Evolutionary conservation across 2,329 filamentous ascomycete species (phyloP).

Genomic region (Davidsoniella eucalypti): DNA sequence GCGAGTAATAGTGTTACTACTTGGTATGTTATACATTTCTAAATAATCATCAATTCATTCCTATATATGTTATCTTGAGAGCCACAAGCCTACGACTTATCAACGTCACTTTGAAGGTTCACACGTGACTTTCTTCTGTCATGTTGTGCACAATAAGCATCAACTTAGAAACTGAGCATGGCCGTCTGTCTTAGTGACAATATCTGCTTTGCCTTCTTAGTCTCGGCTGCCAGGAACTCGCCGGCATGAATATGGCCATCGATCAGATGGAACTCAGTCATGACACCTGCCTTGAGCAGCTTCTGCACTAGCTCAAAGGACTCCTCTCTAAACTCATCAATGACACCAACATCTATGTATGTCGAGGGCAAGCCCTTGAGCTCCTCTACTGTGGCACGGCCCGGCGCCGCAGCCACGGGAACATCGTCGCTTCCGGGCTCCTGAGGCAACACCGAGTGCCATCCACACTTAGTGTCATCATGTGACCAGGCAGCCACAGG

Average conservation of each 20-base stretch:
- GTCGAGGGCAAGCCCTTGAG: slow-evolving; percentile 20
- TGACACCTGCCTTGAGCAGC: slow-evolving; percentile 20
- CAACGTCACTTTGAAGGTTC: no score
- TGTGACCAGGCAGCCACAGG: slow-evolving; percentile 13
- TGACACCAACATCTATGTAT: slow-evolving; percentile 23
- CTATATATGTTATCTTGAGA: no score
- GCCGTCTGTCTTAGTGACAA: background rate
- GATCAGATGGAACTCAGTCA: slow-evolving; percentile 26
- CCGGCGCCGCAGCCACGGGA: slow-evolving; percentile 16
- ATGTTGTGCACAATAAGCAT: no score
- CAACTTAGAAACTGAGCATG: background rate
- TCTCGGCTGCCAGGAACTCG: slow-evolving; percentile 9
- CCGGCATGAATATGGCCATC: slow-evolving; percentile 22
- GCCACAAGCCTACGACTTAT: no score
- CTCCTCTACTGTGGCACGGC: slow-evolving; percentile 13
- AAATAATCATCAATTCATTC: no score
- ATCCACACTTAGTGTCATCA: slow-evolving; percentile 15
- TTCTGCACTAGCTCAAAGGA: slow-evolving; percentile 18
- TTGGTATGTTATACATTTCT: no score
- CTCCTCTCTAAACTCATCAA: slow-evolving; percentile 25
- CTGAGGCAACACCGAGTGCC: slow-evolving; percentile 14
- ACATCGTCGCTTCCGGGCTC: slow-evolving; percentile 13
- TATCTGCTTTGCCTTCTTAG: background rate
- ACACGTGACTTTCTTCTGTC: no score
- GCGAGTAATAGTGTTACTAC: no score